A percentile compares a stretch with the other conserved stretches of the same genome.
These are phyloP conservation scores for Mercurialis annua DNA, from an alignment of 345 rosid genomes.

Conservation along the genomic window DNA sequence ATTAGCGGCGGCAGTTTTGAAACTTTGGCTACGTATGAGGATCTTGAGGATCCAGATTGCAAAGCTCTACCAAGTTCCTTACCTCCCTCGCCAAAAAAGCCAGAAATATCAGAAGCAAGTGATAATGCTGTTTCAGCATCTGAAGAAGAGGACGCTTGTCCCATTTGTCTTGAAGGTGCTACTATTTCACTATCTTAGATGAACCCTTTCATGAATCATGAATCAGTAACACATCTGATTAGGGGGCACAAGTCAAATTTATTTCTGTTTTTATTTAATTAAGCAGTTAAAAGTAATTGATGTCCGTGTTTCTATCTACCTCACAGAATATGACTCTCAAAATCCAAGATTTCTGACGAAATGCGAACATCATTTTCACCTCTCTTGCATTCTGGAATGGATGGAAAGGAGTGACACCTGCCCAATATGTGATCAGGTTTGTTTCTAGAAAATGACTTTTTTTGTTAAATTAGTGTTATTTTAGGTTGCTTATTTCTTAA, in stretches of 20 bases:
- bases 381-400: conserved; percentile 33
- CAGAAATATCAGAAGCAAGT: conserved; percentile 40
- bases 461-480: background rate
- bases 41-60: conserved; percentile 42
- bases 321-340: conserved; percentile 27
- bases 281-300: background rate
- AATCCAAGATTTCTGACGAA: conserved; percentile 27
- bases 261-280: background rate
- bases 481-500: background rate
- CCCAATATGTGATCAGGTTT: conserved; percentile 35
- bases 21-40: conserved; percentile 21
- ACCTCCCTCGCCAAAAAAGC: conserved; percentile 45
- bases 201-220: background rate
- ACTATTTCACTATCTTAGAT: background rate
- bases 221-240: background rate
- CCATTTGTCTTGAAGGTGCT: conserved; percentile 33
- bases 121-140: conserved; percentile 21
- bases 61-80: conserved; percentile 44
- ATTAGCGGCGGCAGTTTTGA: conserved; percentile 23
- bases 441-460: background rate
- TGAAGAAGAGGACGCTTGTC: conserved; percentile 32
- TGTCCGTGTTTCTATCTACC: background rate
- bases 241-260: background rate
- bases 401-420: conserved; percentile 35
- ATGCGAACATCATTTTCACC: conserved; percentile 33